Percentiles rank a stretch among this genome's conserved stretches.
Evolutionary conservation across 169 alveolate genomes (phyloP).

Genomic region (Plasmodium blacklocki): DNA sequence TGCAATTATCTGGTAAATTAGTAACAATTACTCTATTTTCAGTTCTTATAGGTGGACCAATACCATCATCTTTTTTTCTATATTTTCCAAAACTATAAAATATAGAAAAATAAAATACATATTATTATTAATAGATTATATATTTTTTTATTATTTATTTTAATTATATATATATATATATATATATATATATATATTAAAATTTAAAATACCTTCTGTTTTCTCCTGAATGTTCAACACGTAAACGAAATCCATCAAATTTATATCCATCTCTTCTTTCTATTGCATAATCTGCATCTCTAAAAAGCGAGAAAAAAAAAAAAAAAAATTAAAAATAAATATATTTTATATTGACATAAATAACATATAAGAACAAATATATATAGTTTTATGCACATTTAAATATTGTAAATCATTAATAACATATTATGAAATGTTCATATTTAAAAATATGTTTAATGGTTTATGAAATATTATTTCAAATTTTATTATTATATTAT

Average conservation of each 20-base stretch:
- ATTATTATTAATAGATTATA: conserved; percentile 4
- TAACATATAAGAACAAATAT: conserved; percentile 2
- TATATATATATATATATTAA: background rate
- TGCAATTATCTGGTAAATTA: conserved; percentile 86
- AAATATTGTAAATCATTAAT: conserved; percentile 18
- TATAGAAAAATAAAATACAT: background rate
- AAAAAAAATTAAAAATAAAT: background rate
- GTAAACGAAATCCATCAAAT: conserved; percentile 81
- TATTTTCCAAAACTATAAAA: conserved; percentile 69
- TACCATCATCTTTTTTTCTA: conserved; percentile 65
- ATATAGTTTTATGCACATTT: conserved; percentile 10
- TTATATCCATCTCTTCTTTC: conserved; percentile 82
- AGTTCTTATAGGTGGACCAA: conserved; percentile 81
- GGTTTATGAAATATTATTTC: conserved; percentile 10
- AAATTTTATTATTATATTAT: conserved; percentile 20
- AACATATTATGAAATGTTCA: background rate
- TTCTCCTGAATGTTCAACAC: conserved; percentile 87
- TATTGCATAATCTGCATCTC: conserved; percentile 87
- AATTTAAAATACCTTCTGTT: conserved; percentile 23
- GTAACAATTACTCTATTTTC: conserved; percentile 82
- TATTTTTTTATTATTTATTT: background rate
- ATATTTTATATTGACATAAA: conserved; percentile 27
- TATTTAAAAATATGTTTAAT: conserved; percentile 24
- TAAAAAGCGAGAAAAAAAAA: conserved; percentile 17
- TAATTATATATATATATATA: too few relatives aligned